Conservation (phyloP, 176 grass and related monocot genomes). For the Lolium multiflorum region DNA sequence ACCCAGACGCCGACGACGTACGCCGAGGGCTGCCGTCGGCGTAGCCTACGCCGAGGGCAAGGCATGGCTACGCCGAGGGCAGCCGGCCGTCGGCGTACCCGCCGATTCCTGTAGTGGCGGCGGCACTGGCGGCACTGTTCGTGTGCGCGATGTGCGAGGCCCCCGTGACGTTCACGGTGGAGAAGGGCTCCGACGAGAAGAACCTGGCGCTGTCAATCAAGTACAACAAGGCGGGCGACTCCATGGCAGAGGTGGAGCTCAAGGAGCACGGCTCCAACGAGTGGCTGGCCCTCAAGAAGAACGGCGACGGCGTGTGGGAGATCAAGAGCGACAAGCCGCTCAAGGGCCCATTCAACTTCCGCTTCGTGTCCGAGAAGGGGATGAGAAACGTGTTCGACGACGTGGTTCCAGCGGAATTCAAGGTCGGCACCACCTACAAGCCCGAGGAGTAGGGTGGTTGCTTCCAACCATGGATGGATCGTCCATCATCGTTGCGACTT, state of each 20-base stretch:
- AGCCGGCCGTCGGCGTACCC: too few species aligned
- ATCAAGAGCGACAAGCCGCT: background rate
- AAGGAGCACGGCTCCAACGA: background rate
- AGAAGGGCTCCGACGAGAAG: background rate
- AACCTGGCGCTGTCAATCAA: background rate
- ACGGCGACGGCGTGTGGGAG: background rate
- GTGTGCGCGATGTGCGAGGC: background rate
- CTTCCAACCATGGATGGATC: background rate
- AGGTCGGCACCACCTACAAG: background rate
- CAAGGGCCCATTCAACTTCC: background rate
- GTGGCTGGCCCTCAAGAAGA: background rate
- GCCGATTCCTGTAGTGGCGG: background rate
- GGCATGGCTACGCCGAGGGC: too few species aligned
- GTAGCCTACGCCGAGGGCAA: too few species aligned
- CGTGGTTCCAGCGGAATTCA: background rate
- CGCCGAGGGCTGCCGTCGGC: too few species aligned
- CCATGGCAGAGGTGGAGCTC: background rate
- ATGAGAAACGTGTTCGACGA: background rate
- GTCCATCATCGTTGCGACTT: background rate
- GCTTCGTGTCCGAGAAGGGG: background rate
- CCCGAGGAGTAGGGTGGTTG: background rate
- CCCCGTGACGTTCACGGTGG: background rate
- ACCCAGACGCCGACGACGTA: too few species aligned
- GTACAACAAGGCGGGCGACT: conserved; percentile 1
- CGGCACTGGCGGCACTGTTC: background rate